Evolutionary conservation across 2,329 filamentous ascomycete genomes (phyloP), one percentile per base, ranked within the genome.

Genomic region (Trichoderma cornu-damae): DNA sequence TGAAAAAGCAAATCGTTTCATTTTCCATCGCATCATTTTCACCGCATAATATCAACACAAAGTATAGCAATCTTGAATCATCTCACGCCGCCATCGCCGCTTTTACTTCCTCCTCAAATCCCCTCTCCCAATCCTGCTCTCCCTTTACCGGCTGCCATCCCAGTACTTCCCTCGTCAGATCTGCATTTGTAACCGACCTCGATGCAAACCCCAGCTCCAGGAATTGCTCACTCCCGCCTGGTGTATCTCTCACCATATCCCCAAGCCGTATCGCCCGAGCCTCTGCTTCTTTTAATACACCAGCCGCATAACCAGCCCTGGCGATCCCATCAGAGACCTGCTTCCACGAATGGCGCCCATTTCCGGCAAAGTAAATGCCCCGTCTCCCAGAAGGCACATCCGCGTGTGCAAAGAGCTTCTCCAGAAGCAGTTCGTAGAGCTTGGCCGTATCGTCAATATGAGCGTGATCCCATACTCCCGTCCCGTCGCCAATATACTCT

Each of bases 401-500:
- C 11, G 69, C 62, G 1, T 66, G 66, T 1, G 64, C 63, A 5
- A 77, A 55, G 1, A 73, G 64, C 8, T 67, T 67, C 7, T 57
- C 35, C 0, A 77, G 59, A 0, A 78, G 40, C 0, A 75, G 54
- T 42, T 70, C 68, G 61, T 76, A 80, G 1, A 80, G 60, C 0
- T 66, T 63, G 0, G 70, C 71, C 6, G 79, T 66, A 60, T 80
- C 77, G 3, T 65, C 64, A 3, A 80, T 68, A 46, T 79, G 77
- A 3, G 79, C 73, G 57, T 77, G 69, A 40, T 75, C 74, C 69
- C 72, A 77, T 2, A 68, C 63, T 0, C 64, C 70, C 0, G 65
- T 59, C 1, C 76, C 75, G 0, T 70, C 64, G 3, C 73, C 74
- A 5, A 77, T 59, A n/a, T 62, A 59, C 1, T 59, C 54, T 1